A percentile compares a stretch with the other conserved stretches of the same genome.
Evolutionary conservation across 1,139 yeast genomes (phyloP).

Genomic region (Suhomyces kunorum): DNA sequence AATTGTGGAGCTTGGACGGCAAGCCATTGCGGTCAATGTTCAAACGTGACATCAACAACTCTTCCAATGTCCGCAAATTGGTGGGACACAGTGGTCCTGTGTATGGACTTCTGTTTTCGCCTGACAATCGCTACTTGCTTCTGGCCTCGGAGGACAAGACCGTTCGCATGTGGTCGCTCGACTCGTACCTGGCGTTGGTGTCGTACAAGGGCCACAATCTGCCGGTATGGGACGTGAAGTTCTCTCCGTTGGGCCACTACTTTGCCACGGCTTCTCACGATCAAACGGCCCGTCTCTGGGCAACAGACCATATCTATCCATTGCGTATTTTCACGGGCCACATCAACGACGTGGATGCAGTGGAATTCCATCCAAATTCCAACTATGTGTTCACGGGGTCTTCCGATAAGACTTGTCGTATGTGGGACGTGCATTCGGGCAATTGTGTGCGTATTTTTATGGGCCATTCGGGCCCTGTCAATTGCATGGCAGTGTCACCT

Average conservation of each 20-base stretch:
- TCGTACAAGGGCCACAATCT: conserved; percentile 96
- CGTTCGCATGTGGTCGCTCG: conserved; percentile 90
- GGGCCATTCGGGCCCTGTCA: conserved; percentile 90
- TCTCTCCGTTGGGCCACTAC: conserved; percentile 94
- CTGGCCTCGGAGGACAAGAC: conserved; percentile 92
- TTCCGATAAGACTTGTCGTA: conserved; percentile 89
- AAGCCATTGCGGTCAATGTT: conserved; percentile 70
- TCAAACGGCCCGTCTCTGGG: conserved; percentile 97
- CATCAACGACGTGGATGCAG: conserved; percentile 92
- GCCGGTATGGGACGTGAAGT: conserved; percentile 97
- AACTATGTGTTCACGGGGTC: conserved; percentile 94
- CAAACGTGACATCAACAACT: conserved; percentile 58
- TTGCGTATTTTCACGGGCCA: conserved; percentile 96
- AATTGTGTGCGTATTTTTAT: conserved; percentile 89
- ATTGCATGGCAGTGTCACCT: conserved; percentile 85
- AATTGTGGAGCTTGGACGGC: conserved; percentile 92
- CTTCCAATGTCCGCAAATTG: conserved; percentile 57
- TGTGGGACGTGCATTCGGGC: conserved; percentile 97
- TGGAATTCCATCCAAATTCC: conserved; percentile 94
- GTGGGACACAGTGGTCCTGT: conserved; percentile 96
- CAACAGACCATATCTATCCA: conserved; percentile 96
- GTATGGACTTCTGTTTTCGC: conserved; percentile 85
- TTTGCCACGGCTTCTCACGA: conserved; percentile 98
- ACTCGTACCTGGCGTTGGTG: conserved; percentile 84
- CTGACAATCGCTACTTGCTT: conserved; percentile 79